Percentiles rank a stretch among this genome's conserved stretches.
Conservation (phyloP, 2,329 filamentous ascomycete genomes). For the Fusarium xylarioides region DNA sequence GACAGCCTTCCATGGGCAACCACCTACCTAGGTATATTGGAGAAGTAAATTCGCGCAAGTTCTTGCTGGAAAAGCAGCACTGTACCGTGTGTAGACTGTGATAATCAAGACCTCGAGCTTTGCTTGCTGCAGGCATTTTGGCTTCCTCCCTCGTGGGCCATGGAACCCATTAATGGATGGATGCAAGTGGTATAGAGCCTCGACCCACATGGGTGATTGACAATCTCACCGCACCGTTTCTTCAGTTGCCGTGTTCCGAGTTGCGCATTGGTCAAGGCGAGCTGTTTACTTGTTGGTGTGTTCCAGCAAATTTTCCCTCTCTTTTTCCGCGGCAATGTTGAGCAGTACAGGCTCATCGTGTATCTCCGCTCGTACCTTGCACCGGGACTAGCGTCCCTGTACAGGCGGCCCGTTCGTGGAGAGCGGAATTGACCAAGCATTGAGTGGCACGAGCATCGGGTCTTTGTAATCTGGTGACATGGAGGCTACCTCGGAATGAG, state of each 20-base stretch:
- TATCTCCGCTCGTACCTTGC: constrained; percentile 30
- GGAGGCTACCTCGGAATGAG: constrained; percentile 13
- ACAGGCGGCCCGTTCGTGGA: constrained; percentile 33
- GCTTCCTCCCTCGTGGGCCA: constrained; percentile 7
- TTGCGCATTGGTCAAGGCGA: constrained; percentile 19
- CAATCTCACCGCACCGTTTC: constrained; percentile 41
- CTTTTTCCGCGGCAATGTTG: background rate
- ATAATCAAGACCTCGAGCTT: constrained; percentile 4
- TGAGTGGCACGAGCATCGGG: constrained; percentile 6
- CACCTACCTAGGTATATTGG: background rate
- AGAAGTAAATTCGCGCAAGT: constrained; percentile 34
- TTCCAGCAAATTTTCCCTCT: background rate
- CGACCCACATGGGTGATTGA: constrained; percentile 35
- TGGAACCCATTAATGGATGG: constrained; percentile 15
- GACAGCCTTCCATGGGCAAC: background rate
- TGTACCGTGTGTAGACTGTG: constrained; percentile 26
- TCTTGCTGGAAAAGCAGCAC: background rate
- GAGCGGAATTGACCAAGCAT: constrained; percentile 22
- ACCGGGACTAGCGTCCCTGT: constrained; percentile 22
- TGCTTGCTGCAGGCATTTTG: constrained; percentile 16
- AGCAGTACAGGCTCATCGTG: constrained; percentile 10
- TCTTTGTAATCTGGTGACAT: constrained; percentile 30
- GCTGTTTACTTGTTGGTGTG: background rate
- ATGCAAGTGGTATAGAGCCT: constrained; percentile 29
- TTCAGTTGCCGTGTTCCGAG: constrained; percentile 44